Evolutionary conservation across 2,329 filamentous ascomycete species (phyloP).

Genomic region (Penicillium capsulatum): DNA sequence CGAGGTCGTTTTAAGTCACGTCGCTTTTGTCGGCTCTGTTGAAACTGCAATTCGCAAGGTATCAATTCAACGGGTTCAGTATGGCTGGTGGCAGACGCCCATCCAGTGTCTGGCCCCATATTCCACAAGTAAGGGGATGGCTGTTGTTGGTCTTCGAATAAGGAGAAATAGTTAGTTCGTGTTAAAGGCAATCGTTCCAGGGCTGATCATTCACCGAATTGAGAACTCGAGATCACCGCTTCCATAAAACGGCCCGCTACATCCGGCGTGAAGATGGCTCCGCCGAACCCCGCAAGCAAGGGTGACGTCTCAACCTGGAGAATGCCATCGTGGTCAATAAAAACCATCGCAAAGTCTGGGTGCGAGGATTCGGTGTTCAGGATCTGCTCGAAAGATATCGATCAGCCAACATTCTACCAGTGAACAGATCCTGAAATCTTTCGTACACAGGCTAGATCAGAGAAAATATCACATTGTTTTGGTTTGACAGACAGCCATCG

Average conservation of each 20-base stretch:
- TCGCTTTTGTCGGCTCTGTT: slow-evolving; percentile 27
- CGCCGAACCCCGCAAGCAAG: slow-evolving; percentile 31
- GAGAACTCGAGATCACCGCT: no score
- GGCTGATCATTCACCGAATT: no score
- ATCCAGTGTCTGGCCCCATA: slow-evolving; percentile 6
- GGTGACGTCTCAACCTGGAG: slow-evolving; percentile 31
- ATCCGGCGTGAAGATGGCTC: slow-evolving; percentile 35
- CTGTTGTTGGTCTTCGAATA: not conserved
- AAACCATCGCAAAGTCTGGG: slow-evolving; percentile 36
- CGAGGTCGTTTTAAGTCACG: slow-evolving; percentile 18
- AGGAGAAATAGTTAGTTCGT: no score
- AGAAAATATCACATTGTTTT: no score
- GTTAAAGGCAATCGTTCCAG: no score
- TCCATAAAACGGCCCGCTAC: slow-evolving; percentile 34
- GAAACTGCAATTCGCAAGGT: slow-evolving; percentile 31
- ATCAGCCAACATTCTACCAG: no score
- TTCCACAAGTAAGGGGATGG: not conserved
- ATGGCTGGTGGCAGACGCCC: slow-evolving; percentile 24
- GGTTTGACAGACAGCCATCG: no score
- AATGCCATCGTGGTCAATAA: slow-evolving; percentile 34
- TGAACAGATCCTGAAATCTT: no score
- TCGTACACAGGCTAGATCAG: no score
- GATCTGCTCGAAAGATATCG: no score
- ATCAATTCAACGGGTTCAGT: slow-evolving; percentile 24
- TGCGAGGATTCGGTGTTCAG: slow-evolving; percentile 25